Evolutionary conservation across 2,329 filamentous ascomycete genomes (phyloP), one percentile per base, ranked within the genome.

Genomic region (Fusarium tuaranense): DNA sequence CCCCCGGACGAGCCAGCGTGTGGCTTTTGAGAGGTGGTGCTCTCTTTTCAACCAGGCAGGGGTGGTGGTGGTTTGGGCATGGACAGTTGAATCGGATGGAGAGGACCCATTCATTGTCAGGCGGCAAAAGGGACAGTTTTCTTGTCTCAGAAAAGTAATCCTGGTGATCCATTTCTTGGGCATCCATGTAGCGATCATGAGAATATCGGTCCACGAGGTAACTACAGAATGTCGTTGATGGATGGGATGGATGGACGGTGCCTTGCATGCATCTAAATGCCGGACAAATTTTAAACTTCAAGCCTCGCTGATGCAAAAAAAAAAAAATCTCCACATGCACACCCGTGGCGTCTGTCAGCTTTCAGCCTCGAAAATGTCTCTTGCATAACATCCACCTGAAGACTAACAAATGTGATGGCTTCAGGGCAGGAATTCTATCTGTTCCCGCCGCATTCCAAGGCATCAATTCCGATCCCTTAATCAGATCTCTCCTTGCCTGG

Each of bases 1-100:
- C 66, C 75, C 68, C 66, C 25, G 60, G 58, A 59, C 63, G 61
- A 68, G 63, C 41, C 60, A 65, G 57, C 69, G 67, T 68, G 68
- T 78, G 76, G 76, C 68, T 73, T 73, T 60, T 46, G 44, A 41
- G 57, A 20, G 61, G 30, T 10, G 30, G 27, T 27, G 27, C 27
- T 27, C 27, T 30, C 30, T 30, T 30, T 30, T 30, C 30, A 30
- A 30, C 30, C 30, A 30, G 30, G 30, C 30, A 30, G 30, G 30
- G 30, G 30, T 27, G 25, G 30, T 27, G 25, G 25, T 27, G 25
- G 25, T 27, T 30, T 30, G 27, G 27, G 27, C 27, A 27, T 27
- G 25, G 25, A 27, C 25, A 7, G 30, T 34, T 34, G 13, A 13
- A 34, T 59, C 36, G 20, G 27, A 34, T 25, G 27, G 51, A 46